Evolutionary conservation across 1,284 basidiomycete species (phyloP).

Genomic region (Leccinum pachyderme): DNA sequence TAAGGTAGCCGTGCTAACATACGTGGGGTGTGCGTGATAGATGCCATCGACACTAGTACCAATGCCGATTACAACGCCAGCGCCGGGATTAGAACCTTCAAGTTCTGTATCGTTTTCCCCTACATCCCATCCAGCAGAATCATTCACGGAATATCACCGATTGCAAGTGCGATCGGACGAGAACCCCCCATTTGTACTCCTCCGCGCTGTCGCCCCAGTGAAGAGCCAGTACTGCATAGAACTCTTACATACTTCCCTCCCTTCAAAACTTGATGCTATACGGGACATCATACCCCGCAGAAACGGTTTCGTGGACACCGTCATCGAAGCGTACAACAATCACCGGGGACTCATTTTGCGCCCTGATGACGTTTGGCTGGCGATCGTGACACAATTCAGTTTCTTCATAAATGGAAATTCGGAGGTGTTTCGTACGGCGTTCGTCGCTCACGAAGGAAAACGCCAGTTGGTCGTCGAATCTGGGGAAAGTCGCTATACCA

Average conservation of each 20-base stretch:
- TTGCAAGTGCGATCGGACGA: conserved; percentile 24
- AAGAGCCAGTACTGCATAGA: conserved; percentile 17
- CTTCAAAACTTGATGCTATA: conserved; percentile 18
- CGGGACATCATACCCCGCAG: conserved; percentile 27
- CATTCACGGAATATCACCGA: conserved; percentile 32
- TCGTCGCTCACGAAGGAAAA: conserved; percentile 41
- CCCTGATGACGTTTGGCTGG: conserved; percentile 47
- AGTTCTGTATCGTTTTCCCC: conserved; percentile 27
- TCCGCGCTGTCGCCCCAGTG: conserved; percentile 21
- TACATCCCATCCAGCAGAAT: conserved; percentile 23
- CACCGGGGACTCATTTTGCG: conserved; percentile 39
- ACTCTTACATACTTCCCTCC: conserved; percentile 30
- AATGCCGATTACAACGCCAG: not conserved
- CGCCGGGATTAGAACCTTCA: not conserved
- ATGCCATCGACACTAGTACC: not conserved
- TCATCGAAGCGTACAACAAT: conserved; percentile 38
- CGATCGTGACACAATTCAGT: conserved; percentile 43
- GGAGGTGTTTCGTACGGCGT: conserved; percentile 39
- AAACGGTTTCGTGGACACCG: conserved; percentile 40
- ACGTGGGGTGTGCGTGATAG: conserved; percentile 4
- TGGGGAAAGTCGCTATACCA: conserved; percentile 26
- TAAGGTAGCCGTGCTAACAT: not conserved
- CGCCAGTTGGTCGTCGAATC: conserved; percentile 33
- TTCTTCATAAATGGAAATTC: conserved; percentile 44
- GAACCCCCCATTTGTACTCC: conserved; percentile 19